phyloP scores from a whole-genome alignment of 768 basidiomycete species.

The Collybiopsis confluens region DNA sequence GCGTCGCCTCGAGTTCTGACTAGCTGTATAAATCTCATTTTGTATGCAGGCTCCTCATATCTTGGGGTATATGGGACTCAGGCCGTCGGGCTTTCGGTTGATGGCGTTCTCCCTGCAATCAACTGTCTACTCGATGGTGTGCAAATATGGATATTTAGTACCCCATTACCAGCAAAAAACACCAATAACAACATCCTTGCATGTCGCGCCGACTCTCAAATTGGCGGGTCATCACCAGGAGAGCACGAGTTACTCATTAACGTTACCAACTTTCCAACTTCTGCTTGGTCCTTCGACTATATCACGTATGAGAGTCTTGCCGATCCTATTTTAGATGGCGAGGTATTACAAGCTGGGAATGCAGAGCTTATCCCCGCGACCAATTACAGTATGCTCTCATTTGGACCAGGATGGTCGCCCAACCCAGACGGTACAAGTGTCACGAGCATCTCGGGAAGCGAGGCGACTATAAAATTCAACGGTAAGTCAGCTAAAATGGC shows the following conservation, averaged over 20 bases:
- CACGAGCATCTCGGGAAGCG: background rate
- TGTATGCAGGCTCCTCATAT: background rate
- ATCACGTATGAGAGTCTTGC: background rate
- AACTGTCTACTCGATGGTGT: background rate
- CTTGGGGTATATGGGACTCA: background rate
- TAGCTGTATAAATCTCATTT: background rate
- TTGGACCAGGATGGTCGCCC: background rate
- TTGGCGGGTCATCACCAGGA: background rate
- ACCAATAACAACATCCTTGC: background rate
- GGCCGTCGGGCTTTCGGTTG: background rate
- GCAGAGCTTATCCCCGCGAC: background rate
- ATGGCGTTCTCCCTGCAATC: background rate
- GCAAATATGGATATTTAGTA: background rate
- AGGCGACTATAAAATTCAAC: conserved; percentile 1
- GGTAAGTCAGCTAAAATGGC: background rate
- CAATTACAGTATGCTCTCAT: conserved; percentile 1
- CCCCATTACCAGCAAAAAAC: background rate
- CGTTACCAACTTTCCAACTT: background rate
- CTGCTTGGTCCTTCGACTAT: conserved; percentile 4
- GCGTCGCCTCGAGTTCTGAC: background rate
- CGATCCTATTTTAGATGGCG: conserved; percentile 1
- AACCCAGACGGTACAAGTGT: background rate
- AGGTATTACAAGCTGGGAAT: conserved; percentile 3
- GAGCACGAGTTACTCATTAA: conserved; percentile 5
- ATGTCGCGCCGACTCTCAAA: background rate